Base-by-base conservation (phyloP, 176 grass and related monocot genomes). In the Triticum timopheevii region DNA sequence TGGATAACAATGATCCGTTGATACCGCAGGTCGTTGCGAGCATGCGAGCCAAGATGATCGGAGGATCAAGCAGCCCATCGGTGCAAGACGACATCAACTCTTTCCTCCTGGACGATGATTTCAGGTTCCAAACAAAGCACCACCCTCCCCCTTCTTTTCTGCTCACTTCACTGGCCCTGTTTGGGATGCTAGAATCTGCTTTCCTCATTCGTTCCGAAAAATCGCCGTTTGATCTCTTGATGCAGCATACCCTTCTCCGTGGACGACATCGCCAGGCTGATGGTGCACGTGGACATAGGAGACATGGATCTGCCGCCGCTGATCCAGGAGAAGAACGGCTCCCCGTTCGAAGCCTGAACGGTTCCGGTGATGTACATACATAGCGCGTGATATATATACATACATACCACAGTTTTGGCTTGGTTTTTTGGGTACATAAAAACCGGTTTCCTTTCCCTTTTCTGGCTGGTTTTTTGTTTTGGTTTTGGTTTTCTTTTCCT, bases 61-160 rank as follows among this genome's bases (percentile, higher is more conserved):
- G 82, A 15, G 86, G 87, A 45, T 89, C 92, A 0, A 84, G 78
- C 49, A 74, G 82, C 44, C 84, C 76, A 34, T 88, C 86, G 2
- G 24, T 68, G 1, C 90, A 88, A 22, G 90, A 91, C 20, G 90
- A 91, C 86, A 94, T 91, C 84, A 91, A 91, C 13, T 94, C 89
- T 31, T 94, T 94, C 87, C 67, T 94, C 4, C 72, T 94, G 61
- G 92, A 94, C 7, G 92, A 94, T 19, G 92, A 94, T 44, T 91
- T 91, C 58, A 94, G 92, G 92, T 89, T 62, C 33, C 23, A 1
- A 12, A 61, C 58, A 30, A 45, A 45, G 42, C 33, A 11, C 24
- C 8, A 13, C 10, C 70, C 11, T 6, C 42, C 33, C 39, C 35
- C 19, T 28, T 52, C 2, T 19, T 19, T 44, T 19, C 25, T 0